Evolutionary conservation across 805 yeast genomes (phyloP), one percentile per base, ranked within the genome.

Genomic region (Wickerhamomyces rabaulensis): DNA sequence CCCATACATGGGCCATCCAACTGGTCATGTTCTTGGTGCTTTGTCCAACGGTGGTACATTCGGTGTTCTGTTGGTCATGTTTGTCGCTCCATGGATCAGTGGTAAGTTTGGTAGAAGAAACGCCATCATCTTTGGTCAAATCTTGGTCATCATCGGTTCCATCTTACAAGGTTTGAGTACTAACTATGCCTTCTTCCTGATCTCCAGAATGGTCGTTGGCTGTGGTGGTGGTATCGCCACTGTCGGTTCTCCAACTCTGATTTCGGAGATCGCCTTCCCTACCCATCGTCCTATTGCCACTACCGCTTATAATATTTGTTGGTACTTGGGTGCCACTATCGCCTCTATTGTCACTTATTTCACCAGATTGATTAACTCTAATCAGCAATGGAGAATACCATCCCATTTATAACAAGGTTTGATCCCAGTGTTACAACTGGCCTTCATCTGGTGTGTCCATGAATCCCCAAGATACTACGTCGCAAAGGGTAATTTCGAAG

Each of bases 341-440:
- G 79, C 79, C 53, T 42, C 56, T 6, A 40, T 47, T 12, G 51
- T 53, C 26, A 47, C 57, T 19, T 55, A 55, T 27, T 41, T 44
- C 38, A 65, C 77, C 7, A 62, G 62, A 52, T 51, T 46, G 41
- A 37, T 61, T 6, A 40, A 39, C 8, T 47, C 50, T 39, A 55
- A 63, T 26, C 69, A 70, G 65, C 63, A 70, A 31, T 79, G 83
- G 83, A 74, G 78, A 62, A 65, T 78, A 42, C 84, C 84, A 20
- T 67, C 79, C 5, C n/a, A n/a, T n/a, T 67, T 66, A 41, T 51
- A 78, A 37, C 84, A 79, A 61, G 76, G 71, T 35, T 56, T 66
- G 9, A 62, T 73, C 50, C 81, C 84, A 2, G 26, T 69, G 3
- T 16, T 74, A 27, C 80, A 75, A 54, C n/a, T 69, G 5, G 6